Base-by-base conservation (phyloP, 2,329 filamentous ascomycete genomes). In the Cercospora canescens region DNA sequence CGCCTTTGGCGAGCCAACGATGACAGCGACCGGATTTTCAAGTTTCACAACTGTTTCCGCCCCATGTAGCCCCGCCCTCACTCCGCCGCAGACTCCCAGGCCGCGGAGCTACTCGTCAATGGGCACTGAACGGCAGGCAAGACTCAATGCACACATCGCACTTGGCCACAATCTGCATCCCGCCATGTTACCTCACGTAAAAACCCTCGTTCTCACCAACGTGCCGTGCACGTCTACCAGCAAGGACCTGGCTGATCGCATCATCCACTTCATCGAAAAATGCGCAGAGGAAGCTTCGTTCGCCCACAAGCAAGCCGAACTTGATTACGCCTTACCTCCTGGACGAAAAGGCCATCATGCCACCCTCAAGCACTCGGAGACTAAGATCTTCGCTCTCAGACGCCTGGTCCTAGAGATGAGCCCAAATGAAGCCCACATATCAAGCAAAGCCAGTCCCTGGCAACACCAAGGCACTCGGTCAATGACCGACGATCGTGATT, bases 281-380 rank as follows among this genome's bases (percentile, higher is more conserved):
- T 88, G 86, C 70, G 85, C 86, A 14, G 81, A 85, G 62, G 86
- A 89, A 76, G 75, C 81, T 0, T 74, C 81, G 11, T 80, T 87
- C 9, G 85, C 86, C 21, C 80, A 76, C 4, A 79, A 85, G 12
- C 81, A 84, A 70, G 86, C 87, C 2, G 78, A 77, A 37, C 81
- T 83, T n/a, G 85, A 87, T 60, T 89, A 88, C 70, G 82, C 83
- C 0, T 78, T 88, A 2, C 86, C 86, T n/a, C 86, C 86, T 2
- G 86, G 86, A 1, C 80, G 82, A 54, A 81, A 80, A 67, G 82
- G 85, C 7, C 77, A 79, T 7, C 76, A 79, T 41, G 82, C 84
- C 24, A 81, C 84, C 2, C 77, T 82, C 30, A 81, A 81, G 32
- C 78, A 75, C 32, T 75, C 75, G 14, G 71, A 74, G 1, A 65